Percentiles rank a stretch among this genome's conserved stretches.
phyloP scores from a whole-genome alignment of 306 rosid species.

The Rosa rugosa region DNA sequence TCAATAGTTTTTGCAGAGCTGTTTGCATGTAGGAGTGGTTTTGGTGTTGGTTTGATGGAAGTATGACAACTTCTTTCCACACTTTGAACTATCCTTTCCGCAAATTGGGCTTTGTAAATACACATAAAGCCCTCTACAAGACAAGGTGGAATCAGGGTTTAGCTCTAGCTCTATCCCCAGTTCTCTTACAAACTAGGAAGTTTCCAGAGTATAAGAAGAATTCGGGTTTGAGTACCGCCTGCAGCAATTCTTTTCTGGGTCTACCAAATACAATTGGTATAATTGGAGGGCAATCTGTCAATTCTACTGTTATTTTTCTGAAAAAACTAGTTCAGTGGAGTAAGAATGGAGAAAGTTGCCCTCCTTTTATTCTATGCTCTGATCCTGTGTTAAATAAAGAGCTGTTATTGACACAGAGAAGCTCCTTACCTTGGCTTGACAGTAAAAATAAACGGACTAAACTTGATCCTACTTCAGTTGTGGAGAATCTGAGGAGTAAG shows the following conservation, averaged over 20 bases:
- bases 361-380: constrained; percentile 69
- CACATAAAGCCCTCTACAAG: constrained; percentile 36
- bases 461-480: constrained; percentile 47
- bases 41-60: constrained; percentile 30
- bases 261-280: constrained; percentile 55
- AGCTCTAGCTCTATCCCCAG: constrained; percentile 3
- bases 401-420: constrained; percentile 46
- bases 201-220: constrained; percentile 38
- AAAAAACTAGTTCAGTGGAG: constrained; percentile 56
- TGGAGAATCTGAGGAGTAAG: constrained; percentile 50
- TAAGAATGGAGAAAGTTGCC: constrained; percentile 44
- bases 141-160: constrained; percentile 45
- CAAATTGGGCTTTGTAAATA: constrained; percentile 34
- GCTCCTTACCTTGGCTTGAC: constrained; percentile 37
- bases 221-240: constrained; percentile 36
- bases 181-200: constrained; percentile 31
- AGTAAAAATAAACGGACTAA: constrained; percentile 32
- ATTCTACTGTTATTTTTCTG: constrained; percentile 58
- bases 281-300: constrained; percentile 68
- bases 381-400: constrained; percentile 58
- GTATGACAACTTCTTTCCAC: constrained; percentile 41
- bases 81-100: constrained; percentile 40
- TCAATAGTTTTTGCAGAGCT: background rate
- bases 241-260: constrained; percentile 33
- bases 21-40: background rate